phyloP scores from a whole-genome alignment of 2,329 filamentous ascomycete species.

The Aureobasidium sp. region DNA sequence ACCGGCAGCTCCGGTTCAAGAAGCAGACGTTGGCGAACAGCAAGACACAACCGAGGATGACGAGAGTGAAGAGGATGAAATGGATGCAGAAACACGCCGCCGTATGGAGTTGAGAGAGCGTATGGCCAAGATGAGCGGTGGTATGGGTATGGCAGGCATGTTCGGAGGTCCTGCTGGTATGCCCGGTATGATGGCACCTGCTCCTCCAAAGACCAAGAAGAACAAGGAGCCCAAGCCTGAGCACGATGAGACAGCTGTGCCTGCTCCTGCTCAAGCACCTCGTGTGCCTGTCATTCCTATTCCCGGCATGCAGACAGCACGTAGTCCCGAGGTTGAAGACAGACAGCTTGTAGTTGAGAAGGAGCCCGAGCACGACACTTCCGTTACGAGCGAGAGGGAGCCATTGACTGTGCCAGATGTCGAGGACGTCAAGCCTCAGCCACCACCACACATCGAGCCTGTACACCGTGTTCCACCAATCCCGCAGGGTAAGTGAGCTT shows the following conservation, averaged over 20 bases:
- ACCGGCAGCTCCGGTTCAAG: constrained; percentile 35
- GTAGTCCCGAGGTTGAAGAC: constrained; percentile 44
- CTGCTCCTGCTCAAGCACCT: constrained; percentile 19
- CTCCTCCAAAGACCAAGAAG: constrained; percentile 41
- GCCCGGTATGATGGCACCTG: constrained; percentile 43
- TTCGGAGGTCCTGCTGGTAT: constrained; percentile 68
- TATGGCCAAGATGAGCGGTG: constrained; percentile 98
- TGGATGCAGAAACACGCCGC: constrained; percentile 79
- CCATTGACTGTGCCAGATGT: constrained; percentile 48
- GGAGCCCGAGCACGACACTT: constrained; percentile 40
- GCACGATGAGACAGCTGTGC: constrained; percentile 27
- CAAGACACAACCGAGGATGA: constrained; percentile 47
- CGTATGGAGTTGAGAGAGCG: constrained; percentile 84
- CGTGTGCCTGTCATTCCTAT: constrained; percentile 54
- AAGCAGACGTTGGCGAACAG: constrained; percentile 43
- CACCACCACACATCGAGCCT: constrained; percentile 34
- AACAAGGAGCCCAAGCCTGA: constrained; percentile 30
- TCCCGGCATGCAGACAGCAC: constrained; percentile 54
- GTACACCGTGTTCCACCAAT: constrained; percentile 36
- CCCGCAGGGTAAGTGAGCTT: constrained; percentile 21
- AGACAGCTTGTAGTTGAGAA: constrained; percentile 42
- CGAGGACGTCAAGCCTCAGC: constrained; percentile 44
- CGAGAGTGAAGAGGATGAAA: constrained; percentile 74
- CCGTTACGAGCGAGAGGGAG: constrained; percentile 36
- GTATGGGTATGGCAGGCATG: constrained; percentile 95